Conservation (phyloP, 1,284 basidiomycete genomes). For the Testicularia cyperi region DNA sequence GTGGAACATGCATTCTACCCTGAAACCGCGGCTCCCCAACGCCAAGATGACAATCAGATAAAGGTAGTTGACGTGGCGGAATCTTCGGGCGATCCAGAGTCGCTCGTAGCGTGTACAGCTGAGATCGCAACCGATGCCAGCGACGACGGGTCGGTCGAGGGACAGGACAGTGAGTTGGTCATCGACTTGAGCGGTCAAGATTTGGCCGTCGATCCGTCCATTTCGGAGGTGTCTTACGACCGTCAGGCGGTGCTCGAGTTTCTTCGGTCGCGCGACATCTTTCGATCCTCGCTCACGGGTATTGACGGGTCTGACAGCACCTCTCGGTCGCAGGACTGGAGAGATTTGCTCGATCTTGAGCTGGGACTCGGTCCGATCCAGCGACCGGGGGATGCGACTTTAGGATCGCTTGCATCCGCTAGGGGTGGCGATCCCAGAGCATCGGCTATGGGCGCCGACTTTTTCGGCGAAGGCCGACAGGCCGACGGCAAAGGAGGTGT, state of each 20-base stretch:
- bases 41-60: too few relatives aligned
- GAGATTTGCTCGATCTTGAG: constrained; percentile 32
- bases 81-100: background rate
- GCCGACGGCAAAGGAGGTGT: constrained; percentile 6
- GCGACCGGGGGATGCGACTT: too few relatives aligned
- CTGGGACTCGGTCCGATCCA: constrained; percentile 11
- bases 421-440: constrained; percentile 1
- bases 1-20: too few relatives aligned
- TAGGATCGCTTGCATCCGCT: constrained; percentile 1
- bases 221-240: constrained; percentile 6
- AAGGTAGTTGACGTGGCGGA: background rate
- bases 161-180: background rate
- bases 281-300: constrained; percentile 3
- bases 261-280: constrained; percentile 19
- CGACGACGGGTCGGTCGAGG: background rate
- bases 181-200: background rate
- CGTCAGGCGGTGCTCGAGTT: constrained; percentile 30
- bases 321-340: constrained; percentile 19
- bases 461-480: constrained; percentile 19
- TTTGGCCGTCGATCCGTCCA: background rate
- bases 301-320: background rate
- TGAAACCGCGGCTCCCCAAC: too few relatives aligned
- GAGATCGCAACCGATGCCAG: background rate
- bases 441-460: constrained; percentile 14
- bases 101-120: background rate